phyloP scores from a whole-genome alignment of 2,329 filamentous ascomycete species.

The Aspergillus hiratsukae region DNA sequence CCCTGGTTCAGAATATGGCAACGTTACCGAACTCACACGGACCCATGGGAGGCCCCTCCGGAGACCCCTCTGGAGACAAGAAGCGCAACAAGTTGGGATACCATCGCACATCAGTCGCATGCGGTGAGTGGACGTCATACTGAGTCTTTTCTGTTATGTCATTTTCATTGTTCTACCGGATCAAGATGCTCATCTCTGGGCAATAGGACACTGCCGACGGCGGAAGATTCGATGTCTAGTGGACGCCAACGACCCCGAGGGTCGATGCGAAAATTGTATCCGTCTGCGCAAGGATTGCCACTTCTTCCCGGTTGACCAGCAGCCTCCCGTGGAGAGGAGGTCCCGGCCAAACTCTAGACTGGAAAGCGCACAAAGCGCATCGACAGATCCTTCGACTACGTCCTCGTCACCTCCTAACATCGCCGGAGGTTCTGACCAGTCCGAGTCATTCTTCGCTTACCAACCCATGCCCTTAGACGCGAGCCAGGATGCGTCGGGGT shows the following conservation, averaged over 20 bases:
- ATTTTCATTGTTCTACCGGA: background rate
- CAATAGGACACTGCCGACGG: constrained; percentile 77
- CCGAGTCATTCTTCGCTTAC: constrained; percentile 36
- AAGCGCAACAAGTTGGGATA: constrained; percentile 91
- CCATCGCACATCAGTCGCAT: constrained; percentile 90
- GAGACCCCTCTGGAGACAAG: constrained; percentile 52
- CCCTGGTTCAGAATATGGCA: constrained; percentile 28
- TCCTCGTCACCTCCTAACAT: constrained; percentile 45
- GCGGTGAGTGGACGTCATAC: constrained; percentile 62
- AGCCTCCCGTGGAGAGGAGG: constrained; percentile 51
- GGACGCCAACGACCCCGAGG: constrained; percentile 65
- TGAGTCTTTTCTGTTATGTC: background rate
- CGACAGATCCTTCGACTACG: constrained; percentile 44
- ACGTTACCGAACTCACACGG: constrained; percentile 29
- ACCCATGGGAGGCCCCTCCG: constrained; percentile 16
- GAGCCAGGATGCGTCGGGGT: constrained; percentile 30
- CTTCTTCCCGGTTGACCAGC: constrained; percentile 84
- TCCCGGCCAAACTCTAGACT: constrained; percentile 41
- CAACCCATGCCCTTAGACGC: constrained; percentile 32
- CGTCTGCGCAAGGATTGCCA: constrained; percentile 91
- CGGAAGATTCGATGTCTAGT: constrained; percentile 91
- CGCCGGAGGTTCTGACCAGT: constrained; percentile 27
- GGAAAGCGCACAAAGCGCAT: constrained; percentile 40
- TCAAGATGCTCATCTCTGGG: constrained; percentile 16
- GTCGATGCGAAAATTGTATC: constrained; percentile 87